These are phyloP conservation scores for Gonapodya sp. DNA, from an alignment of 192 early-diverging fungal genomes.

Conservation along the genomic window DNA sequence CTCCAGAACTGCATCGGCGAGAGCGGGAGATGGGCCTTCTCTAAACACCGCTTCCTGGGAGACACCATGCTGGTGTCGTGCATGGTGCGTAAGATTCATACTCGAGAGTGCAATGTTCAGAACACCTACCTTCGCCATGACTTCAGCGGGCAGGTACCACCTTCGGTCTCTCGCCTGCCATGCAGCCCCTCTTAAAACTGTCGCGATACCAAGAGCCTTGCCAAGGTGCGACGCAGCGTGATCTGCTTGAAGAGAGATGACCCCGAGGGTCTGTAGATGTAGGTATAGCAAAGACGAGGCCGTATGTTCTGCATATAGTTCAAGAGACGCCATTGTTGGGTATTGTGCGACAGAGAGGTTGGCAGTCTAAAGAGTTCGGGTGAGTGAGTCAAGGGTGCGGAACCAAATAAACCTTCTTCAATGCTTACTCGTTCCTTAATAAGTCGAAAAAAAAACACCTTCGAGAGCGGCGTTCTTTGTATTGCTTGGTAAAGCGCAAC, in stretches of 20 bases:
- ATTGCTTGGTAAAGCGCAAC: conserved; percentile 54
- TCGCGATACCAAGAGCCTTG: conserved; percentile 75
- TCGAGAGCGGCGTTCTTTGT: conserved; percentile 43
- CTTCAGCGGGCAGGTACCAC: conserved; percentile 64
- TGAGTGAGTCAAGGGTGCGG: not conserved
- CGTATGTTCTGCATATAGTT: conserved; percentile 82
- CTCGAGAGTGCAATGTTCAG: not conserved
- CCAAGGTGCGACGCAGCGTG: conserved; percentile 86
- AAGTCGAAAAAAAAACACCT: conserved; percentile 71
- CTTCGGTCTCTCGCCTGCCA: conserved; percentile 55
- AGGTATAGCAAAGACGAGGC: conserved; percentile 79
- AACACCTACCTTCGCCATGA: conserved; percentile 59
- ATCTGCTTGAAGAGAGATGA: conserved; percentile 72
- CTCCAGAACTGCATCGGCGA: conserved; percentile 76
- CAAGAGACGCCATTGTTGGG: conserved; percentile 63
- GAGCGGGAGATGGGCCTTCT: conserved; percentile 35
- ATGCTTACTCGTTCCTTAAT: conserved; percentile 49
- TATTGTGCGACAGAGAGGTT: conserved; percentile 56
- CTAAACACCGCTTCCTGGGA: conserved; percentile 66
- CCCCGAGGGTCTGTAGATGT: conserved; percentile 74
- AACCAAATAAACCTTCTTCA: not conserved
- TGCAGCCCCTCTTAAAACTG: conserved; percentile 63
- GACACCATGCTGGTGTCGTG: conserved; percentile 56
- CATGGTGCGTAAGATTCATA: too few species aligned
- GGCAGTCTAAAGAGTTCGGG: conserved; percentile 32